Conservation (phyloP, 495 filamentous ascomycete genomes). For the Xylaria grammica region DNA sequence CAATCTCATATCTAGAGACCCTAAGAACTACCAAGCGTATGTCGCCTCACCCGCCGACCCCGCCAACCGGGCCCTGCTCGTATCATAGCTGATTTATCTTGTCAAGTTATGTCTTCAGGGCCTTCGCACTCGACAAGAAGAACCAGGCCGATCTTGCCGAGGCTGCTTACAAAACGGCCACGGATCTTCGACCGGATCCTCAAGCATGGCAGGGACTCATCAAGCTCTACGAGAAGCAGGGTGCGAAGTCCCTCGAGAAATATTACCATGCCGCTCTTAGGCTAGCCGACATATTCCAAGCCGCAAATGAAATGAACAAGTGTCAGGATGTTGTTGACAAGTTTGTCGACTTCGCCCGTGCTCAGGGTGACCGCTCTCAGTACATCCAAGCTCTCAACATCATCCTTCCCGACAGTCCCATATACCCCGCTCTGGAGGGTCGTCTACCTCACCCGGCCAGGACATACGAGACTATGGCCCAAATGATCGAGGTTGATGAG, state of each 20-base stretch:
- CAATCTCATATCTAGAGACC: slow-evolving; percentile 69
- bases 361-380: slow-evolving; percentile 72
- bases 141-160: slow-evolving; percentile 73
- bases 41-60: slow-evolving; percentile 1
- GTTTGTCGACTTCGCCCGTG: slow-evolving; percentile 70
- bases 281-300: slow-evolving; percentile 75
- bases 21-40: slow-evolving; percentile 82
- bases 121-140: slow-evolving; percentile 78
- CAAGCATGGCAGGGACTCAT: slow-evolving; percentile 92
- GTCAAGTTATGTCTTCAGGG: slow-evolving; percentile 69
- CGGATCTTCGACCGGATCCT: slow-evolving; percentile 58
- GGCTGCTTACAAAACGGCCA: slow-evolving; percentile 74
- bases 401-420: slow-evolving; percentile 73
- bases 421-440: slow-evolving; percentile 86
- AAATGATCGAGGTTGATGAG: slow-evolving; percentile 85
- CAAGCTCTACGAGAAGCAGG: slow-evolving; percentile 80
- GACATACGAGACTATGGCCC: slow-evolving; percentile 83
- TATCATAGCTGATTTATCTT: not conserved
- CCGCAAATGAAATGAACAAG: slow-evolving; percentile 66
- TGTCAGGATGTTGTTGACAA: slow-evolving; percentile 85
- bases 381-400: slow-evolving; percentile 74
- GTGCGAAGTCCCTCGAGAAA: slow-evolving; percentile 66
- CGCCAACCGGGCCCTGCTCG: not conserved
- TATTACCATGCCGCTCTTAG: slow-evolving; percentile 74
- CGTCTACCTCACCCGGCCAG: slow-evolving; percentile 77